Evolutionary conservation across 2,329 filamentous ascomycete genomes (phyloP).

Genomic region (Claviceps fusiformis): DNA sequence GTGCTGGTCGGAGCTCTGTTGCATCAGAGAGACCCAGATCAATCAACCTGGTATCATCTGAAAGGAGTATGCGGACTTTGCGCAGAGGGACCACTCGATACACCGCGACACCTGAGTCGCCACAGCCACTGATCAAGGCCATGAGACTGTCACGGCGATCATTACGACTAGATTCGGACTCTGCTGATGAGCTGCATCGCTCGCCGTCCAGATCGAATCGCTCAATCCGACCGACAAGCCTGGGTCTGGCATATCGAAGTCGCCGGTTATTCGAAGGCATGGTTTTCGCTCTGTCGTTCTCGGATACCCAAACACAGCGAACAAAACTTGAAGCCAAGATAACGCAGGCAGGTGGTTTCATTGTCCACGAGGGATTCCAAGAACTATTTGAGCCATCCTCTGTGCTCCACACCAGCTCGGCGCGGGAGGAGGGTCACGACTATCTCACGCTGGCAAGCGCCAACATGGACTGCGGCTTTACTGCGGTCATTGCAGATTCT

Average conservation of each 20-base stretch:
- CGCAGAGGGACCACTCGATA: constrained; percentile 8
- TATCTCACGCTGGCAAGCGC: constrained; percentile 38
- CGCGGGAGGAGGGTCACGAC: constrained; percentile 16
- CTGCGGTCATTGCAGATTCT: constrained; percentile 71
- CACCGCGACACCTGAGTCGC: constrained; percentile 14
- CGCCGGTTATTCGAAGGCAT: constrained; percentile 57
- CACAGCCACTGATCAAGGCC: constrained; percentile 12
- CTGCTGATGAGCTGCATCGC: constrained; percentile 34
- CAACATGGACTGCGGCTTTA: constrained; percentile 53
- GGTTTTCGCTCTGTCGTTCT: constrained; percentile 75
- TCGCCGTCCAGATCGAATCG: constrained; percentile 22
- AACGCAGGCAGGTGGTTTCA: constrained; percentile 52
- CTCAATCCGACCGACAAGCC: constrained; percentile 13
- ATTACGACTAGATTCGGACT: constrained; percentile 24
- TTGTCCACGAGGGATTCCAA: constrained; percentile 67
- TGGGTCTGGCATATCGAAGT: constrained; percentile 14
- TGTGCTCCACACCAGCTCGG: constrained; percentile 19
- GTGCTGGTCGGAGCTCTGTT: constrained; percentile 18
- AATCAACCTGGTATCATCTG: constrained; percentile 14
- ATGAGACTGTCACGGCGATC: constrained; percentile 12
- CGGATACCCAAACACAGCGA: constrained; percentile 26
- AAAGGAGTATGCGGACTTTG: constrained; percentile 8
- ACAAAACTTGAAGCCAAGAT: constrained; percentile 47
- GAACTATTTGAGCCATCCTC: constrained; percentile 52
- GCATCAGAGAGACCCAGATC: constrained; percentile 11